Percentiles rank a stretch among this genome's conserved stretches.
Conservation (phyloP, 2,329 filamentous ascomycete genomes). For the Periconia sp. region DNA sequence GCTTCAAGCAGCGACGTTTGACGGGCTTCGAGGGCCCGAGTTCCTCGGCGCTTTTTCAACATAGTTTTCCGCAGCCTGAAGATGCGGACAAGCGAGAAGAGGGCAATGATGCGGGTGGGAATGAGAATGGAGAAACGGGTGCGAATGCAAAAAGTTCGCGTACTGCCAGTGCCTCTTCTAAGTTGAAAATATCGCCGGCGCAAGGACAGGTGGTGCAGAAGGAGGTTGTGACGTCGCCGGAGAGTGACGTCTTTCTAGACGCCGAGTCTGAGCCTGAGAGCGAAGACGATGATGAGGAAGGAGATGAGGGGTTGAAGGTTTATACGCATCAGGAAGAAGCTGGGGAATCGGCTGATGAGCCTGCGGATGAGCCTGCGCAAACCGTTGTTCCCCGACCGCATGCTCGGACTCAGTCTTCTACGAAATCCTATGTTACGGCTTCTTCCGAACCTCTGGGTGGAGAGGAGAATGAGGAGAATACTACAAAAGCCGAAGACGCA, state of each 20-base stretch:
- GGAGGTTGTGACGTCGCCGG: conserved; percentile 19
- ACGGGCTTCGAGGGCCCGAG: conserved; percentile 46
- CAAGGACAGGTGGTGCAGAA: conserved; percentile 19
- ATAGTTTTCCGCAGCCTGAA: conserved; percentile 48
- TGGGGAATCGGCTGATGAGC: neutral
- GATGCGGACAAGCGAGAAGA: conserved; percentile 27
- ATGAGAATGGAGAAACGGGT: neutral
- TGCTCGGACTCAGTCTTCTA: conserved; percentile 24
- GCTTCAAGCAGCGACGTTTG: conserved; percentile 47
- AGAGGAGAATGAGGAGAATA: neutral
- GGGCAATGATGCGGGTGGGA: conserved; percentile 18
- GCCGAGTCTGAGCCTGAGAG: conserved; percentile 35
- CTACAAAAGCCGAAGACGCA: neutral
- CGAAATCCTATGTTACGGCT: conserved; percentile 36
- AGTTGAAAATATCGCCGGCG: neutral
- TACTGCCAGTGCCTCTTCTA: neutral
- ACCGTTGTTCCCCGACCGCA: conserved; percentile 7
- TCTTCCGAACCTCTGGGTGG: conserved; percentile 19
- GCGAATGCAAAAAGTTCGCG: neutral
- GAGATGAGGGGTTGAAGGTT: conserved; percentile 15
- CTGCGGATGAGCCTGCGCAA: neutral
- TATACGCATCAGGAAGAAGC: conserved; percentile 17
- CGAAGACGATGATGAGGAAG: neutral
- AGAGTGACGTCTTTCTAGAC: conserved; percentile 28
- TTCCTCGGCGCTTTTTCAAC: conserved; percentile 38